Evolutionary conservation across 148 eudicot species (phyloP).

Genomic region (Fagopyrum homotropicum): DNA sequence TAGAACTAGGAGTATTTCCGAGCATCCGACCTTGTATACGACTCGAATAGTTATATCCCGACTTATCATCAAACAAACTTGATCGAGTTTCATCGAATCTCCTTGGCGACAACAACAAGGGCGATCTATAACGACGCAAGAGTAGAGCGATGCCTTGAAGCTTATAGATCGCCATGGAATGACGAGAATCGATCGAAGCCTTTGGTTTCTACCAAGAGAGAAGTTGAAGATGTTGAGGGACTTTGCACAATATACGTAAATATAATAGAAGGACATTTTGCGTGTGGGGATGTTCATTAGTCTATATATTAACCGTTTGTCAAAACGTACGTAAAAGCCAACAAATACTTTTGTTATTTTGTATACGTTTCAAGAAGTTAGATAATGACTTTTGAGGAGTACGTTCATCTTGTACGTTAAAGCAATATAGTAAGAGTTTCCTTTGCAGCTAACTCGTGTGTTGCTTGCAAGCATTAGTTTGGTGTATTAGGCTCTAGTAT

Average conservation of each 20-base stretch:
- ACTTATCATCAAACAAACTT: not conserved
- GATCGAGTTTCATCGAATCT: not conserved
- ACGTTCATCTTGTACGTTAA: constrained; percentile 9
- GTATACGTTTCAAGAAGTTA: not conserved
- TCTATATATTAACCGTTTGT: not conserved
- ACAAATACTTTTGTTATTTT: not conserved
- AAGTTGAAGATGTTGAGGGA: not conserved
- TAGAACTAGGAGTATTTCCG: not conserved
- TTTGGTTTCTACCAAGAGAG: too few species aligned
- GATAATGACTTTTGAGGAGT: not conserved
- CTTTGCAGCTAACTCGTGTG: constrained; percentile 5
- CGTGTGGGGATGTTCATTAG: not conserved
- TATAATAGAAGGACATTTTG: not conserved
- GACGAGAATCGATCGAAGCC: not conserved
- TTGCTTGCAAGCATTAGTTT: constrained; percentile 10
- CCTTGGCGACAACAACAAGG: not conserved
- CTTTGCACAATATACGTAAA: not conserved
- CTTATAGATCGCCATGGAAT: constrained; percentile 3
- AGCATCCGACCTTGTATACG: not conserved
- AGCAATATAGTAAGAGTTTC: not conserved
- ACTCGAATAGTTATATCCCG: not conserved
- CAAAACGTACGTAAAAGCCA: constrained; percentile 13
- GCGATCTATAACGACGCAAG: not conserved
- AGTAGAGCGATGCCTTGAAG: not conserved
- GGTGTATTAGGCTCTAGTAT: not conserved